phyloP scores from a whole-genome alignment of 352 stramenopile genomes.

The Pythium myriotylum region DNA sequence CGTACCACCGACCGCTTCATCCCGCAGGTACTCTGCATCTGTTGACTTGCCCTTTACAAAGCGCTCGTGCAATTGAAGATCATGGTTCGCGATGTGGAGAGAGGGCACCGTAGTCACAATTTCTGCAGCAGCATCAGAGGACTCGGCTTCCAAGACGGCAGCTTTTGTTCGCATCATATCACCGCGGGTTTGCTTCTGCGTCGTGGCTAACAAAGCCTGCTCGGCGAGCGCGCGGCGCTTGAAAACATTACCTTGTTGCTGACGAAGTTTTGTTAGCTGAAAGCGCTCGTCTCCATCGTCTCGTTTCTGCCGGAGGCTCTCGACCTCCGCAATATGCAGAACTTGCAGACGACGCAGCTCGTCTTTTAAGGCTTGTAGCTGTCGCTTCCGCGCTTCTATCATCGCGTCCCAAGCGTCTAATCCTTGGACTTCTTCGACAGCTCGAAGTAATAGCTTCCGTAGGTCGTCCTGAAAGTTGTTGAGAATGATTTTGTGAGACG shows the following conservation, averaged over 20 bases:
- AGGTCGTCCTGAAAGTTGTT: conserved; percentile 64
- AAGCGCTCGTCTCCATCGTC: conserved; percentile 68
- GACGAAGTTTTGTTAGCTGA: conserved; percentile 58
- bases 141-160: conserved; percentile 12
- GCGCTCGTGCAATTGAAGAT: conserved; percentile 63
- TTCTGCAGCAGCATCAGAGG: conserved; percentile 31
- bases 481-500: conserved; percentile 46
- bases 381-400: conserved; percentile 56
- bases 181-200: conserved; percentile 27
- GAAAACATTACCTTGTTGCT: conserved; percentile 51
- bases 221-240: conserved; percentile 45
- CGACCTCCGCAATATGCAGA: conserved; percentile 60
- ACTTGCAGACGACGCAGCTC: conserved; percentile 59
- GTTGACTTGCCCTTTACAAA: conserved; percentile 68
- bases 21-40: conserved; percentile 60
- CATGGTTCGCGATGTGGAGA: conserved; percentile 76
- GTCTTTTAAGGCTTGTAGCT: conserved; percentile 61
- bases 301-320: conserved; percentile 61
- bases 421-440: conserved; percentile 49
- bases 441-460: conserved; percentile 49
- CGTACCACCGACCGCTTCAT: conserved; percentile 25
- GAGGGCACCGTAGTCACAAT: conserved; percentile 48
- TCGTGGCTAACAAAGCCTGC: conserved; percentile 38
- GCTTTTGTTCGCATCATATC: conserved; percentile 42
- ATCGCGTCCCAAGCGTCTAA: conserved; percentile 75